Evolutionary conservation across 2,329 filamentous ascomycete species (phyloP).

Genomic region (Helminthosporium solani): DNA sequence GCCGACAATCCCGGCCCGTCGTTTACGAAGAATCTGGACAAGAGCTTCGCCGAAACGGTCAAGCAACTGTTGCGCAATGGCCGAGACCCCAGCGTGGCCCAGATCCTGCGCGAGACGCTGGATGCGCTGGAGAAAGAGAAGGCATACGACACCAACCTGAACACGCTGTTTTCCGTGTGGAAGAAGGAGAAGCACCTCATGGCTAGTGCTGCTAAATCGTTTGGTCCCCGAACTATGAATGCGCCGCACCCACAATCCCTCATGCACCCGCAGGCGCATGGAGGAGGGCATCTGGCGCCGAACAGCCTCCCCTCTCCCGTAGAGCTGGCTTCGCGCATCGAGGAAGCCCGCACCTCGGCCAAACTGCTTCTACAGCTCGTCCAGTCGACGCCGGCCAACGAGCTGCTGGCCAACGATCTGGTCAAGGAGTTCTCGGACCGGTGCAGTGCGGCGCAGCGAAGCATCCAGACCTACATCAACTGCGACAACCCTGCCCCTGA

Average conservation of each 20-base stretch:
- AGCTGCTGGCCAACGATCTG: conserved; percentile 80
- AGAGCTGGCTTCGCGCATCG: conserved; percentile 79
- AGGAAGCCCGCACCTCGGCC: conserved; percentile 87
- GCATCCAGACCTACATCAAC: conserved; percentile 83
- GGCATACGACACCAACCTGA: conserved; percentile 70
- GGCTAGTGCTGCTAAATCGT: conserved; percentile 40
- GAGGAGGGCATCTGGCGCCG: conserved; percentile 17
- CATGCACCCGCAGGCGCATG: too few species aligned
- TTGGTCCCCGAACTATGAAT: conserved; percentile 46
- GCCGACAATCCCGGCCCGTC: conserved; percentile 85
- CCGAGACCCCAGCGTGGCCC: conserved; percentile 73
- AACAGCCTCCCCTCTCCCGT: conserved; percentile 61
- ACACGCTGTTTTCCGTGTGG: conserved; percentile 80
- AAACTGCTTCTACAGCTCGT: conserved; percentile 91
- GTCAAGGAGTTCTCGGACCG: conserved; percentile 89
- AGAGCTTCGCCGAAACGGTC: conserved; percentile 74
- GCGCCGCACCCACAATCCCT: conserved; percentile 40
- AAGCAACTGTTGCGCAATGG: conserved; percentile 73
- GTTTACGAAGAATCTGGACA: conserved; percentile 89
- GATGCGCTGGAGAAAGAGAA: conserved; percentile 74
- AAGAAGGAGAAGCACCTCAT: conserved; percentile 68
- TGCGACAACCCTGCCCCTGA: conserved; percentile 78
- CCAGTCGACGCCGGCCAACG: conserved; percentile 75
- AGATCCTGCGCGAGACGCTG: conserved; percentile 84
- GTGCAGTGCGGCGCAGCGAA: conserved; percentile 76